phyloP scores from a whole-genome alignment of 2,329 filamentous ascomycete genomes.

The Pseudocercospora musae region DNA sequence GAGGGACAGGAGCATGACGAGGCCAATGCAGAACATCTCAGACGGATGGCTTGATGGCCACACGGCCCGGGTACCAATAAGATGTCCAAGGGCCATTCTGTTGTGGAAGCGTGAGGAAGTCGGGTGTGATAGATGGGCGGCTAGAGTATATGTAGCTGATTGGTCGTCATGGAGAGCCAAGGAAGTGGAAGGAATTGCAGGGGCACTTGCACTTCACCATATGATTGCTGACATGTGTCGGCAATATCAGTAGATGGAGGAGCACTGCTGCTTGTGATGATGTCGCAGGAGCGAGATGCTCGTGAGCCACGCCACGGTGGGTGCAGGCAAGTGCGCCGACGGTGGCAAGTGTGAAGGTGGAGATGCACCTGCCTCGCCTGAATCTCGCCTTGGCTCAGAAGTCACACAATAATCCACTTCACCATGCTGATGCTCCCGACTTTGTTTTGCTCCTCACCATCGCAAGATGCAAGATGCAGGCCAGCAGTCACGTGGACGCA shows the following conservation, averaged over 20 bases:
- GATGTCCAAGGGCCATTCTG: constrained; percentile 1
- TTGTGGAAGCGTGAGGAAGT: constrained; percentile 14
- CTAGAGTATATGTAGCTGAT: constrained; percentile 5
- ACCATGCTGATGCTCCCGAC: not conserved
- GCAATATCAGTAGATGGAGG: not conserved
- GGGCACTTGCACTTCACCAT: too few relatives aligned
- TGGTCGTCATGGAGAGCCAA: constrained; percentile 1
- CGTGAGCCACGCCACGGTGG: not conserved
- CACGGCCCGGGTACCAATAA: constrained; percentile 6
- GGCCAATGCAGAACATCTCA: constrained; percentile 1
- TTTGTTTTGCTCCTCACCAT: not conserved
- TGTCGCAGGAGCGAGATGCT: not conserved
- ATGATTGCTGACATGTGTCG: too few relatives aligned
- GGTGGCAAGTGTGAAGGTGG: not conserved
- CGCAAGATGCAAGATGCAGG: not conserved
- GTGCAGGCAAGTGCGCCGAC: not conserved
- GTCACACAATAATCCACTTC: not conserved
- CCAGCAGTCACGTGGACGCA: not conserved
- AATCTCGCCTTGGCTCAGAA: not conserved
- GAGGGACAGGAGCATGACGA: not conserved
- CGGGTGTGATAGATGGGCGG: constrained; percentile 12
- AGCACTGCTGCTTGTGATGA: not conserved
- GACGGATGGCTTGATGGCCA: not conserved
- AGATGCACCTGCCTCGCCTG: not conserved
- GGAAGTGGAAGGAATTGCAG: not conserved